phyloP scores from a whole-genome alignment of 306 rosid species.

The Cucurbita argyrosperma region DNA sequence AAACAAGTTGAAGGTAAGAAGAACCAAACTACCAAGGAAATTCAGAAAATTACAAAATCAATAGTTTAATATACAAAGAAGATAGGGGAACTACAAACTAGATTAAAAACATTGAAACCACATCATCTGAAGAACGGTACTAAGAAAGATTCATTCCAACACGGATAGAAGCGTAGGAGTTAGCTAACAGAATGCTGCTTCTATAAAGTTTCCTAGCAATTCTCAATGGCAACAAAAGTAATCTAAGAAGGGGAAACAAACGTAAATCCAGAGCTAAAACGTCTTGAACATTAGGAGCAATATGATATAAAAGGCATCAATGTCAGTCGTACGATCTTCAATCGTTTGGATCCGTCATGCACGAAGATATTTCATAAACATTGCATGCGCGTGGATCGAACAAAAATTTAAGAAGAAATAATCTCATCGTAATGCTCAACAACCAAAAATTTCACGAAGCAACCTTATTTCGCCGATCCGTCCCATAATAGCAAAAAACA shows the following conservation, averaged over 20 bases:
- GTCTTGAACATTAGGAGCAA: background rate
- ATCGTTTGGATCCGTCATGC: background rate
- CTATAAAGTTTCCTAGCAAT: background rate
- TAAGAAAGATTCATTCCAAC: background rate
- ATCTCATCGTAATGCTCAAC: background rate
- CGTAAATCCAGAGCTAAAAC: background rate
- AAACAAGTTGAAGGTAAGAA: background rate
- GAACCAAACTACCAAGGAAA: background rate
- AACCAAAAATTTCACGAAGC: background rate
- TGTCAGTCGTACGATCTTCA: background rate
- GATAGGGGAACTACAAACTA: background rate
- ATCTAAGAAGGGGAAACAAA: background rate
- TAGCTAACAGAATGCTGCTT: background rate
- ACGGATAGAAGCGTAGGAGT: background rate
- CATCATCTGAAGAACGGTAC: background rate
- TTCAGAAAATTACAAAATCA: background rate
- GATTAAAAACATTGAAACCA: background rate
- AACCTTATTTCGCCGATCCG: background rate
- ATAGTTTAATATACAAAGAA: background rate
- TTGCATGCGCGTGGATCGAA: slow-evolving; percentile 1
- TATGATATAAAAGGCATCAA: background rate
- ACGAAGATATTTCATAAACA: background rate
- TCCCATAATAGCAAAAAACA: background rate
- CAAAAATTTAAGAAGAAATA: background rate
- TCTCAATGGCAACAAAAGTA: background rate